Evolutionary conservation across 2,329 filamentous ascomycete genomes (phyloP), one percentile per base, ranked within the genome.

Genomic region (Colletotrichum abscissum): DNA sequence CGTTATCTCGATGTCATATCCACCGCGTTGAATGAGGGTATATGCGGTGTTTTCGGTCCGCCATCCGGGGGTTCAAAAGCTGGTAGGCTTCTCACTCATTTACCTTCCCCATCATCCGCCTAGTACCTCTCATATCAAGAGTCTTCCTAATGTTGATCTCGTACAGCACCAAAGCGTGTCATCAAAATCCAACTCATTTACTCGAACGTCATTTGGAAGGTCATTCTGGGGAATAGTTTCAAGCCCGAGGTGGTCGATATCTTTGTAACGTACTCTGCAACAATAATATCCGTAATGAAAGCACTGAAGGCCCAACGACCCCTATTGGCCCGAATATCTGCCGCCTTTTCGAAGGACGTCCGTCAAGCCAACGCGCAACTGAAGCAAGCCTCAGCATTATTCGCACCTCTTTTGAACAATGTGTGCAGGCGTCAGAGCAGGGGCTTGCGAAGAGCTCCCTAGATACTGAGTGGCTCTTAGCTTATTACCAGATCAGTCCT

Each of bases 181-280:
- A 73, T 73, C 54, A 70, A 70, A 7, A 73, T 73, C 12, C 30
- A 70, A 11, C 70, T 65, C 14, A n/a, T 73, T 1, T 73, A 73
- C 7, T 73, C 70, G 8, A 60, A 70, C n/a, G 70, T 70, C 1
- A 70, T 73, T 38, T 73, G 67, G 70, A 54, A 67, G 2, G 70
- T 73, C 28, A 65, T 73, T 3, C 26, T 73, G 3, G 60, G 70
- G 7, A 8, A 62, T 7, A 26, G 22, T 22, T 73, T 70, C 46
- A 73, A 28, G 9, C 11, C 67, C 5, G 60, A 70, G 11, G 56
- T 70, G 5, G 67, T 70, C 1, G 46, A 60, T 2, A 70, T 73
- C 5, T 73, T 73, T 11, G 67, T 70, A 12, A 64, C 22, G 46
- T 73, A 73, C 19, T 70, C 67, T 2, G 60, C 70, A 14, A 73